Conservation (phyloP, 805 yeast species). For the Starmerella kuoi region DNA sequence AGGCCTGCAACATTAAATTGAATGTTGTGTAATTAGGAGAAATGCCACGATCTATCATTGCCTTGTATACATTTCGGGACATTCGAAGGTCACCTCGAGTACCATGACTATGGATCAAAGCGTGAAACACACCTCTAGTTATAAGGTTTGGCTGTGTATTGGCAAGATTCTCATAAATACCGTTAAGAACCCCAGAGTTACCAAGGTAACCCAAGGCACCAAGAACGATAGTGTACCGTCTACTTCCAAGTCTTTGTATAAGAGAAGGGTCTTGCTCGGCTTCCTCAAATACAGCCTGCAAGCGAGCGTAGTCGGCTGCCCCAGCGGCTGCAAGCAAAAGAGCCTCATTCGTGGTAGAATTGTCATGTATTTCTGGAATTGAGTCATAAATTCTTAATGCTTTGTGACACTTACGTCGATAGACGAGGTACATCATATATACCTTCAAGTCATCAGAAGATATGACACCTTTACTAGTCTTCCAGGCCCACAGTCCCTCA, state of each 20-base stretch:
- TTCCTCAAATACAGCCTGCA: slow-evolving; percentile 44
- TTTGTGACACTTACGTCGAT: slow-evolving; percentile 18
- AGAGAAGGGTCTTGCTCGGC: slow-evolving; percentile 5
- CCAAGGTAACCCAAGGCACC: slow-evolving; percentile 43
- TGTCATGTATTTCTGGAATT: slow-evolving; percentile 33
- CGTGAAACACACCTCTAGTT: slow-evolving; percentile 32
- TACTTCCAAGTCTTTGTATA: slow-evolving; percentile 26
- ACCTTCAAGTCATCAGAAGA: slow-evolving; percentile 23
- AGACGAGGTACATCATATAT: slow-evolving; percentile 20
- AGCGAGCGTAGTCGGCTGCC: slow-evolving; percentile 39
- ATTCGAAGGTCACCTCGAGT: slow-evolving; percentile 30
- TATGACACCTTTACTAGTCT: slow-evolving; percentile 17
- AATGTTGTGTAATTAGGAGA: slow-evolving; percentile 28
- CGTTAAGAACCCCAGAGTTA: slow-evolving; percentile 38
- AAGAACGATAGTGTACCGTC: slow-evolving; percentile 52
- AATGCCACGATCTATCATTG: slow-evolving; percentile 28
- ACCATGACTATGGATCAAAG: slow-evolving; percentile 36
- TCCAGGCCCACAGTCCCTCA: slow-evolving; percentile 27
- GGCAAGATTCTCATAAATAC: slow-evolving; percentile 38
- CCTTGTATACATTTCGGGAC: slow-evolving; percentile 31
- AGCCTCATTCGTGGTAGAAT: slow-evolving; percentile 38
- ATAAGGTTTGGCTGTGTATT: slow-evolving; percentile 40
- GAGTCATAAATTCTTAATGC: slow-evolving; percentile 31
- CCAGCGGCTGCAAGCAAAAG: slow-evolving; percentile 38
- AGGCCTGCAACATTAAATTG: slow-evolving; percentile 29